Evolutionary conservation across 805 yeast species (phyloP).

Genomic region (Saccharomyces mikatae): DNA sequence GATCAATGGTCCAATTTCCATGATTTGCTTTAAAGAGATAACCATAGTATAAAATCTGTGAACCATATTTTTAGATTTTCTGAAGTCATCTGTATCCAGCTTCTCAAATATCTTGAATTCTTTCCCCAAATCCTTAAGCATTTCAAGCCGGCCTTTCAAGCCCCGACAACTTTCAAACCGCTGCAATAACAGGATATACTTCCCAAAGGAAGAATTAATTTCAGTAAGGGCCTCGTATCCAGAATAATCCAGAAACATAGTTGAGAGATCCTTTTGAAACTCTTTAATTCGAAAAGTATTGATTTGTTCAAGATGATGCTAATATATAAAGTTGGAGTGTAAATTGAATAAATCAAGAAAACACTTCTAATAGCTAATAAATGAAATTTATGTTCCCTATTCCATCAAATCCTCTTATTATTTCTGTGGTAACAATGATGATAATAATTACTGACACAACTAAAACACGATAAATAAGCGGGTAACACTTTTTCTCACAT

Average conservation of each 20-base stretch:
- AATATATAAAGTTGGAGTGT: no score
- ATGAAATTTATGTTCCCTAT: background rate
- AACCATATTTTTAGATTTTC: background rate
- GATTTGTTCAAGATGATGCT: background rate
- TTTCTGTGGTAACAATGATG: background rate
- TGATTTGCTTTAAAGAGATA: background rate
- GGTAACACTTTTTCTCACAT: background rate
- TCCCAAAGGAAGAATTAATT: background rate
- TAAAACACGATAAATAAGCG: background rate
- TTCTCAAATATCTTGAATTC: background rate
- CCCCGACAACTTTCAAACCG: background rate
- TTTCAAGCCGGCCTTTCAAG: background rate
- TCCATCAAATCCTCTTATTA: background rate
- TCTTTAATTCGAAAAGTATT: background rate
- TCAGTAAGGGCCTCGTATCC: background rate
- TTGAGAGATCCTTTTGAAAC: background rate
- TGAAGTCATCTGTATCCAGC: background rate
- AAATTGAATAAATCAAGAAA: no score
- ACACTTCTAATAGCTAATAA: background rate
- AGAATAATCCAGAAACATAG: background rate
- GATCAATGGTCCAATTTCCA: background rate
- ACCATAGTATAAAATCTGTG: background rate
- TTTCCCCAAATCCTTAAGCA: background rate
- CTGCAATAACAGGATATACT: background rate
- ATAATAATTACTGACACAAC: background rate